Base-by-base conservation (phyloP, 129 eudicot species). In the Apium graveolens region DNA sequence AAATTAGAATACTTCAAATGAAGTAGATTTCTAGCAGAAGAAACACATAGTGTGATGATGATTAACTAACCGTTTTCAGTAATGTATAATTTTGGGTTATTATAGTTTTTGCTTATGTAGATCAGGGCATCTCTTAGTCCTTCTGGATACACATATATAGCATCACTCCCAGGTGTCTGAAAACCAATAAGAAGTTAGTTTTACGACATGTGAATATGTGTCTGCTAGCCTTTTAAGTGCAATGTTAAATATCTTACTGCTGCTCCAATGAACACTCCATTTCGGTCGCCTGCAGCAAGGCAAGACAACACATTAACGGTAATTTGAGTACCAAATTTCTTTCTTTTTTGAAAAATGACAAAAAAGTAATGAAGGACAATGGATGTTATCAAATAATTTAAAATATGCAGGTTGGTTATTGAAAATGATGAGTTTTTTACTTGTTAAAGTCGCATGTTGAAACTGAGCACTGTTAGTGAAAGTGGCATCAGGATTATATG, bases 121-220 rank as follows among this genome's bases (percentile, higher is more conserved):
- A 76, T 34, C 69, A 76, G 32, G 26, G 79, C 79, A 76, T 76
- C 79, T 38, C 46, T 76, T 3, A 76, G 49, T 11, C 79, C 79
- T 55, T 55, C n/a, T 10, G 79, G 79, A 34, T 55, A 76, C 26
- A 76, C 68, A 37, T 34, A 76, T 18, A 76, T 53, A 21, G 32
- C 46, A 37, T 37, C 38, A 55, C 79, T 76, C 37, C 79, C 79
- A 35, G 79, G 79, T 34, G 79, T 57, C 79, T 76, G 70, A 48
- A 45, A 31, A 27, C 45, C 24, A 74, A 37, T 46, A 68, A 32
- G 16, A 35, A 34, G 42, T 70, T 21, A 70, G 26, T 37, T 18
- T 20, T 35, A 35, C 3, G 37, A 35, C 3, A 35, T 35, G 37
- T 8, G 45, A 16, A 14, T 66, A 38, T 32, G 9, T 69, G 24